Evolutionary conservation across 1,284 basidiomycete genomes (phyloP).

Genomic region (Omphalotus olearius): DNA sequence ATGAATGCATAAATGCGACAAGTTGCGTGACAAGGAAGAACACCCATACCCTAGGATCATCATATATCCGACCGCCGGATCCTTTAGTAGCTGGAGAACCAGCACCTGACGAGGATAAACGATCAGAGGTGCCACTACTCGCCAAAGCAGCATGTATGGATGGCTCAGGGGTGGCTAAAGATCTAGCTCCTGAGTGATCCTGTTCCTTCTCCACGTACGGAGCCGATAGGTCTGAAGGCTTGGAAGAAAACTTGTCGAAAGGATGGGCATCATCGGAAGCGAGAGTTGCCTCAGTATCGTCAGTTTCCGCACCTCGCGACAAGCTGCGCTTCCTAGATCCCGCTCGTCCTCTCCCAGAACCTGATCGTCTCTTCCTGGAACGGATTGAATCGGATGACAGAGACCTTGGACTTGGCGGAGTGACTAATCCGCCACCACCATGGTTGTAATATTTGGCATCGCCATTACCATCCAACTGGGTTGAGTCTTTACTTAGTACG

Average conservation of each 20-base stretch:
- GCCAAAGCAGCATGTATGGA: neutral
- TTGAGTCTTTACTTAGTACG: conserved; percentile 18
- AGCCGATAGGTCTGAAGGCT: neutral
- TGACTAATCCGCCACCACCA: conserved; percentile 53
- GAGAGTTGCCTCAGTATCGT: conserved; percentile 25
- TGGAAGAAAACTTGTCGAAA: neutral
- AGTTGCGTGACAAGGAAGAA: neutral
- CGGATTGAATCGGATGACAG: conserved; percentile 55
- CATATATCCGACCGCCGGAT: neutral
- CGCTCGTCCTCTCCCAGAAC: conserved; percentile 14
- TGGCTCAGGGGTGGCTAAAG: neutral
- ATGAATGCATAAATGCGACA: neutral
- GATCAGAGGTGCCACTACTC: neutral
- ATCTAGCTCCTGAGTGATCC: neutral
- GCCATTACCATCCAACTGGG: conserved; percentile 16
- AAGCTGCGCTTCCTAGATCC: conserved; percentile 10
- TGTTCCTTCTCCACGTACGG: neutral
- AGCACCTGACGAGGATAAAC: neutral
- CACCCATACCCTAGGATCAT: conserved; percentile 1
- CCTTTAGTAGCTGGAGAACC: no score
- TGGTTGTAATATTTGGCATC: conserved; percentile 18
- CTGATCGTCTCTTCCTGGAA: conserved; percentile 30
- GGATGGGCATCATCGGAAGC: conserved; percentile 19
- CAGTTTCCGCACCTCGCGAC: conserved; percentile 22
- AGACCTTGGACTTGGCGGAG: conserved; percentile 70